These are phyloP conservation scores for Amanita rubescens DNA, from an alignment of 768 basidiomycete genomes.

Conservation along the genomic window DNA sequence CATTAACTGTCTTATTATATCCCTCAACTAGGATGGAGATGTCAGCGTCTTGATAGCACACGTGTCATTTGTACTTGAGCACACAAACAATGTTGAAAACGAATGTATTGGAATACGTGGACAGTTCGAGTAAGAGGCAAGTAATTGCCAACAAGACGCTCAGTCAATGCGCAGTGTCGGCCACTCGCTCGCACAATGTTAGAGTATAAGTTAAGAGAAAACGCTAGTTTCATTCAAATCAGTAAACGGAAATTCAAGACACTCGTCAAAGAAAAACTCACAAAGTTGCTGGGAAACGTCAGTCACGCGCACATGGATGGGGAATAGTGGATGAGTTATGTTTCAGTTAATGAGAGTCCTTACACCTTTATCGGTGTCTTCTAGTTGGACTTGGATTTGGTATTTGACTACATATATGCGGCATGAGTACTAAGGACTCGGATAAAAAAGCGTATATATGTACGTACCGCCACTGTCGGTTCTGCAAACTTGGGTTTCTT, in stretches of 20 bases:
- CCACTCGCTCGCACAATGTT: not conserved
- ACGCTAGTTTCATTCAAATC: not conserved
- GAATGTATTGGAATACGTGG: not conserved
- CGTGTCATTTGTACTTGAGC: not conserved
- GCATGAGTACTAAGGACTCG: not conserved
- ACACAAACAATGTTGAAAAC: not conserved
- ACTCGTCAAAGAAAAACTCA: not conserved
- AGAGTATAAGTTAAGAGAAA: not conserved
- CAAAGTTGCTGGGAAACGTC: not conserved
- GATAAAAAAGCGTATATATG: not conserved
- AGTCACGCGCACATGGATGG: not conserved
- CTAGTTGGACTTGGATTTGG: constrained; percentile 19
- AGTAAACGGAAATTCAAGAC: not conserved
- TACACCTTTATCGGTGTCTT: constrained; percentile 23
- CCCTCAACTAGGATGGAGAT: not conserved
- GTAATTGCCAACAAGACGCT: not conserved
- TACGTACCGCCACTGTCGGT: not conserved
- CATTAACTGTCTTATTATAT: not conserved
- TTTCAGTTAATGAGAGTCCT: constrained; percentile 23
- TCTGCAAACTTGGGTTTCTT: not conserved
- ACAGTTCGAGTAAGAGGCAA: not conserved
- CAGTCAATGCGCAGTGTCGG: not conserved
- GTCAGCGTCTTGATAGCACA: not conserved
- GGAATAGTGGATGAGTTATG: constrained; percentile 3
- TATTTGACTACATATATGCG: constrained; percentile 17